These are phyloP conservation scores for Gossypium anomalum DNA, from an alignment of 345 rosid species.

Conservation along the genomic window DNA sequence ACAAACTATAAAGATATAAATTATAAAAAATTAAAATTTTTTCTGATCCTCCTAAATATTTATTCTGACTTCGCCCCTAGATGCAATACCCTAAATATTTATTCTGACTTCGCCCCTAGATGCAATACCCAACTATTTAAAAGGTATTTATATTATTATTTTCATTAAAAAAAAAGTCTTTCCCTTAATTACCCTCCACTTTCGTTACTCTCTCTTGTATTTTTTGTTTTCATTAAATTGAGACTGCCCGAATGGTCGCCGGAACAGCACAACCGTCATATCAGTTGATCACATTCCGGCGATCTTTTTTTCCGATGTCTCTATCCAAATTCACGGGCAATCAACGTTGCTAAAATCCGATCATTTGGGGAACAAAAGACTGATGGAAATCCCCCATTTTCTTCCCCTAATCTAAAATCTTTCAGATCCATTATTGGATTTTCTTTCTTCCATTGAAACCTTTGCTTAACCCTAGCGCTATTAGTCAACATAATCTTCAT, in stretches of 20 bases:
- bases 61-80: too few relatives aligned
- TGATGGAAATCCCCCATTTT: not conserved
- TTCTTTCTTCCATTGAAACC: not conserved
- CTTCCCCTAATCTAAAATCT: too few relatives aligned
- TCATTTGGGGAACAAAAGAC: not conserved
- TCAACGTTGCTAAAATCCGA: constrained; percentile 1
- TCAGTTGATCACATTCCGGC: constrained; percentile 24
- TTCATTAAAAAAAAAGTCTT: not conserved
- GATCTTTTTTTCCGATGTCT: constrained; percentile 18
- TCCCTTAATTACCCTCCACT: constrained; percentile 21
- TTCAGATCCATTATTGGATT: constrained; percentile 26
- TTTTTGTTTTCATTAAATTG: not conserved
- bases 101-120: too few relatives aligned
- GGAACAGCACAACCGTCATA: constrained; percentile 22
- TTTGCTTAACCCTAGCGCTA: not conserved
- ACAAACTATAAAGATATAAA: too few relatives aligned
- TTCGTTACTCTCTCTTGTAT: not conserved
- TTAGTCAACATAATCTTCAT: not conserved
- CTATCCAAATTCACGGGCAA: not conserved
- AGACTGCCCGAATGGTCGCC: constrained; percentile 18
- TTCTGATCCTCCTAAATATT: too few relatives aligned
- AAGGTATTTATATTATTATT: not conserved
- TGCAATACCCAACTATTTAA: not conserved
- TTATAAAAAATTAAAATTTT: too few relatives aligned
- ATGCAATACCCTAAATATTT: too few relatives aligned